A percentile compares a stretch with the other conserved stretches of the same genome.
These are phyloP conservation scores for Suillus bovinus DNA, from an alignment of 768 basidiomycete genomes.

Conservation along the genomic window DNA sequence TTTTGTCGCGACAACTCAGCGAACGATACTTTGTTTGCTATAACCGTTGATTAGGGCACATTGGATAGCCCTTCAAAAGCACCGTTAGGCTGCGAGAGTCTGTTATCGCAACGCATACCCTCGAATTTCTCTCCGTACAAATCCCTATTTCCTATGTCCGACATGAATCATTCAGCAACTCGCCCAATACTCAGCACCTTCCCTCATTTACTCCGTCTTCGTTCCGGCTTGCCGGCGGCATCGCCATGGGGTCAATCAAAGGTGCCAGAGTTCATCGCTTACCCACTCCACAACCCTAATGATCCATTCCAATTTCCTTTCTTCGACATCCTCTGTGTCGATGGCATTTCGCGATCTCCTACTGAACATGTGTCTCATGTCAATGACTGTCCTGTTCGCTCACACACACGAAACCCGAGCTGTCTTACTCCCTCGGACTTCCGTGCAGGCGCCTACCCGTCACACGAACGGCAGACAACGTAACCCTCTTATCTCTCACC, in stretches of 20 bases:
- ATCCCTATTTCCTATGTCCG: background rate
- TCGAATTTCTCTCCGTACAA: background rate
- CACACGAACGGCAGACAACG: slow-evolving; percentile 7
- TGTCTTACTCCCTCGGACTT: slow-evolving; percentile 12
- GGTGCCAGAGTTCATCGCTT: slow-evolving; percentile 8
- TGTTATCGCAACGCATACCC: slow-evolving; percentile 3
- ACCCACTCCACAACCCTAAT: slow-evolving; percentile 14
- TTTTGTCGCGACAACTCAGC: slow-evolving; percentile 20
- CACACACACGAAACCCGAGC: background rate
- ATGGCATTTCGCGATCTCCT: slow-evolving; percentile 2
- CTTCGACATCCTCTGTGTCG: background rate
- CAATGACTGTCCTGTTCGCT: background rate
- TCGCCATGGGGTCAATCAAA: slow-evolving; percentile 4
- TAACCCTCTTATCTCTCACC: slow-evolving; percentile 8
- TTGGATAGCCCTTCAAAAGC: slow-evolving; percentile 3
- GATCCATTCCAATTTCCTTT: slow-evolving; percentile 3
- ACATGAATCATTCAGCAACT: background rate
- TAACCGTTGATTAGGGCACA: slow-evolving; percentile 12
- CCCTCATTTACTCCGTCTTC: slow-evolving; percentile 5
- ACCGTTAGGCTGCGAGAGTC: background rate
- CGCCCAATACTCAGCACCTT: background rate
- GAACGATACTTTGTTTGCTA: slow-evolving; percentile 3
- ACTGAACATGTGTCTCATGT: slow-evolving; percentile 2
- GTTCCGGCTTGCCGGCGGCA: slow-evolving; percentile 19
- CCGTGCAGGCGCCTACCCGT: slow-evolving; percentile 8